Percentiles rank a stretch among this genome's conserved stretches.
Conservation (phyloP, 2,329 filamentous ascomycete species). For the Pseudocercospora vitis region DNA sequence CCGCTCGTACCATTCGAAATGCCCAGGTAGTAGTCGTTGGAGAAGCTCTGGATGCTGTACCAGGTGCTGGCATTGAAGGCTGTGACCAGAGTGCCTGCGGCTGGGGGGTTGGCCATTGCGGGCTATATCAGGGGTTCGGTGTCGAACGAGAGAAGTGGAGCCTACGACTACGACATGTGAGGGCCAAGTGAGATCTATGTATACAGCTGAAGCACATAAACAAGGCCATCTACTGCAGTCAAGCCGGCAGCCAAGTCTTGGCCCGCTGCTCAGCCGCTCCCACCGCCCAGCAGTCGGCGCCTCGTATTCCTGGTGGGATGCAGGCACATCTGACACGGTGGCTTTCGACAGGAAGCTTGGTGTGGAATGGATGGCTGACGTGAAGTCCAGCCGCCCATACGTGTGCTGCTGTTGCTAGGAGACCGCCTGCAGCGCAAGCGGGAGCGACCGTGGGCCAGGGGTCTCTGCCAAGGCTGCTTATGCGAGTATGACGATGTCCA, state of each 20-base stretch:
- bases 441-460: not conserved
- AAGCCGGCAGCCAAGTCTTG: not conserved
- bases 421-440: not conserved
- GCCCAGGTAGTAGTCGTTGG: slow-evolving; percentile 17
- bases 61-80: slow-evolving; percentile 11
- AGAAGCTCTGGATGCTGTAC: slow-evolving; percentile 16
- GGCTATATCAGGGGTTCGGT: not conserved
- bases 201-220: slow-evolving; percentile 2
- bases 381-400: not conserved
- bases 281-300: slow-evolving; percentile 2
- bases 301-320: not conserved
- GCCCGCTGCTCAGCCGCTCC: not conserved
- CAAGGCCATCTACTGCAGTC: not conserved
- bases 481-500: not conserved
- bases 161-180: too few species aligned
- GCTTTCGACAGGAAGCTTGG: slow-evolving; percentile 3
- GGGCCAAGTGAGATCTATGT: not conserved
- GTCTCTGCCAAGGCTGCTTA: slow-evolving; percentile 1
- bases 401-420: not conserved
- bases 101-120: not conserved
- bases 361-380: slow-evolving; percentile 1
- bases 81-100: not conserved
- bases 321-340: not conserved
- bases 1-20: slow-evolving; percentile 9
- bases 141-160: not conserved